Conservation (phyloP, 1,284 basidiomycete genomes). For the Flammula alnicola region DNA sequence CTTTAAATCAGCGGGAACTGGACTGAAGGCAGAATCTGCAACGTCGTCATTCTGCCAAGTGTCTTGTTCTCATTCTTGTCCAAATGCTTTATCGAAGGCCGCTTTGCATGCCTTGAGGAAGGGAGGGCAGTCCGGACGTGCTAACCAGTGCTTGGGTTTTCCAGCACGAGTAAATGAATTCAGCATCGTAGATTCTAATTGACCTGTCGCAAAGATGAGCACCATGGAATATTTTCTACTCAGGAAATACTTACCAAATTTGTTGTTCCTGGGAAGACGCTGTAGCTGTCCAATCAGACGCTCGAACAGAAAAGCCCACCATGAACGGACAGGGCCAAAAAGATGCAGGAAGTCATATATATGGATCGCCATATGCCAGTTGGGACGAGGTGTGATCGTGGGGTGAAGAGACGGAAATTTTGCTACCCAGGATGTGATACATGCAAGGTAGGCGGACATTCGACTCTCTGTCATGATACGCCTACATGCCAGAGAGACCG, state of each 20-base stretch:
- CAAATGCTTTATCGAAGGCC: slow-evolving; percentile 17
- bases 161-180: slow-evolving; percentile 1
- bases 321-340: slow-evolving; percentile 39
- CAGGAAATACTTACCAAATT: slow-evolving; percentile 17
- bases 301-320: slow-evolving; percentile 43
- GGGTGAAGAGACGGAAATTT: slow-evolving; percentile 11
- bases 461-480: slow-evolving; percentile 7
- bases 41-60: too few relatives aligned
- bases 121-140: slow-evolving; percentile 11
- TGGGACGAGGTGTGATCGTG: background rate
- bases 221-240: background rate
- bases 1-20: slow-evolving; percentile 6
- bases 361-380: slow-evolving; percentile 28
- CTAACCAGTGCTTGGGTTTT: slow-evolving; percentile 16
- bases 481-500: slow-evolving; percentile 14
- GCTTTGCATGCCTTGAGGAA: slow-evolving; percentile 12
- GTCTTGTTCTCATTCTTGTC: background rate
- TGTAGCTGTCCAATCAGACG: slow-evolving; percentile 36
- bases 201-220: slow-evolving; percentile 7
- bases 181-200: slow-evolving; percentile 16
- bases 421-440: slow-evolving; percentile 11
- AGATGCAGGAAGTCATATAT: slow-evolving; percentile 35
- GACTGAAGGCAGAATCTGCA: background rate
- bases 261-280: slow-evolving; percentile 27
- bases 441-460: slow-evolving; percentile 1